Base-by-base conservation (phyloP, 2,329 filamentous ascomycete genomes). In the Penicillium brevicompactum region DNA sequence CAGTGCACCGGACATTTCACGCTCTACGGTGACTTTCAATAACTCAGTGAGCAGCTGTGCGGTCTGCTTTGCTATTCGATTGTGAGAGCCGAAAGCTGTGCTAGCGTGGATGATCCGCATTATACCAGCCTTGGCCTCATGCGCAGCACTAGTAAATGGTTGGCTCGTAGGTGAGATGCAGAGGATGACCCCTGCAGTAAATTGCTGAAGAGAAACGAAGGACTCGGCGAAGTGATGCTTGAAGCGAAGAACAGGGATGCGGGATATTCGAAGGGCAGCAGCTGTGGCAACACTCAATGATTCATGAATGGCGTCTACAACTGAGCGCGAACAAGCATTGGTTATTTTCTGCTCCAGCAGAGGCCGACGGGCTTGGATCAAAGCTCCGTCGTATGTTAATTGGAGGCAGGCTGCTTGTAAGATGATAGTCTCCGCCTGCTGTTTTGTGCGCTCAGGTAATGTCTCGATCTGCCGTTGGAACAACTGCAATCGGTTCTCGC, bases 221-320 rank as follows among this genome's bases (percentile, higher is more conserved):
- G 63, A 64, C 43, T 54, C 59, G 7, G 57, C 60, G 27, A 71
- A 65, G 30, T 71, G 63, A 18, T 62, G 55, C 45, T 66, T 58
- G 47, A 71, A 68, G 22, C 60, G 53, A 44, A 57, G 56, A 10
- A 70, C 62, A 0, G 67, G 66, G 4, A 65, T 57, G 11, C 60
- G 60, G 14, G 68, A 71, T 47, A 70, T 70, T 11, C 67, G 64
- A 14, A 71, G 56, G 9, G 68, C 69, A 13, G 68, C 67, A 31
- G 59, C 59, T 9, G 67, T 67, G 10, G 65, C 59, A 14, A 56
- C 49, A 16, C 46, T 47, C 10, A 60, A 47, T 9, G 57, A 60
- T 24, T 46, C 41, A 14, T 47, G 56, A 14, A 54, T 56, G 40
- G 49, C 51, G n/a, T 51, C 43, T 16, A 53, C 54, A 6, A 50